Conservation (phyloP, 2,329 filamentous ascomycete species). For the Penicillium janthinellum region DNA sequence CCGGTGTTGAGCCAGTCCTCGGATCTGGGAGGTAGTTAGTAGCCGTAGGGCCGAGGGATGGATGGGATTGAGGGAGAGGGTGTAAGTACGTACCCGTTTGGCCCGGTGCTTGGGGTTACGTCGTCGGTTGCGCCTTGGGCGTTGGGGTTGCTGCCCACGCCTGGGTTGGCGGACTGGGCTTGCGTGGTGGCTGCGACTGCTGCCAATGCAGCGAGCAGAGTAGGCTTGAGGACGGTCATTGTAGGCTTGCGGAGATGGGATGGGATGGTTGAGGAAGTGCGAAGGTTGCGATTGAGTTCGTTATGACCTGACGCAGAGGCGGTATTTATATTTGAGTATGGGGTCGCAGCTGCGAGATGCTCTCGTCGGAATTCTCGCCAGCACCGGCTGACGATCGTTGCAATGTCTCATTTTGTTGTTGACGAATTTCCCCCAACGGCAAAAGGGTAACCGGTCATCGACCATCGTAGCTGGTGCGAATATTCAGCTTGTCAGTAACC, state of each 20-base stretch:
- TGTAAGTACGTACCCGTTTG: constrained; percentile 10
- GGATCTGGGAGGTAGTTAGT: constrained; percentile 8
- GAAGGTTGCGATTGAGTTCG: background rate
- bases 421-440: background rate
- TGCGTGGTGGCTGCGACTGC: constrained; percentile 1
- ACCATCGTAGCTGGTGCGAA: background rate
- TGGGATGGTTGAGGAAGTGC: background rate
- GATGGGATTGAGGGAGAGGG: background rate
- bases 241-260: background rate
- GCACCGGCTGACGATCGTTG: background rate
- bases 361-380: background rate
- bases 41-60: background rate
- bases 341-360: background rate
- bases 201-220: constrained; percentile 3
- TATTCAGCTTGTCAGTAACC: background rate
- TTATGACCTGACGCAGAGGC: too few species aligned
- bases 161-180: constrained; percentile 15
- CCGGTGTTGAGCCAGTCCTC: constrained; percentile 21
- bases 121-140: constrained; percentile 16
- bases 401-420: background rate
- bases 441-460: background rate
- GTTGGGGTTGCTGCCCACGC: constrained; percentile 17
- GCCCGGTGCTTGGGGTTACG: constrained; percentile 13
- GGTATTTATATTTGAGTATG: background rate
- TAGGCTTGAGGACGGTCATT: constrained; percentile 11